These are phyloP conservation scores for Pulveroboletus sp. DNA, from an alignment of 768 basidiomycete species.

Conservation along the genomic window DNA sequence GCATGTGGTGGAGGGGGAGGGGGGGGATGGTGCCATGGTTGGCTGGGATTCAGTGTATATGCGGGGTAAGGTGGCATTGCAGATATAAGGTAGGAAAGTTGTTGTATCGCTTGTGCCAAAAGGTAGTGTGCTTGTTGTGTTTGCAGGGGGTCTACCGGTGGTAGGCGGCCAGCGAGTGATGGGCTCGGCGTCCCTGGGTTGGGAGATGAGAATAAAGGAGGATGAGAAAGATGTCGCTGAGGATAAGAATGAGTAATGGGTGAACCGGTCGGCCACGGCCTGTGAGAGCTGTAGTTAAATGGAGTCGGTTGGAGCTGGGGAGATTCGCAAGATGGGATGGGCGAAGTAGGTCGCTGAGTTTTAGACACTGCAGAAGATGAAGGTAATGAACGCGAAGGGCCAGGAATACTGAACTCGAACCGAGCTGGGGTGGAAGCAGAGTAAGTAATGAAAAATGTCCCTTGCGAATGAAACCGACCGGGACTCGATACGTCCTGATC, in stretches of 20 bases:
- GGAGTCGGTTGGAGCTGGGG: constrained; percentile 1
- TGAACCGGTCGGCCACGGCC: constrained; percentile 12
- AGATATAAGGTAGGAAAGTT: constrained; percentile 39
- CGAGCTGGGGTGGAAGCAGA: constrained; percentile 6
- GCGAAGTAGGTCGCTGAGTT: constrained; percentile 4
- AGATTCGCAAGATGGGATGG: constrained; percentile 8
- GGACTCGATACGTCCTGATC: constrained; percentile 6
- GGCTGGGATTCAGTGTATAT: constrained; percentile 18
- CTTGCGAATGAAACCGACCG: constrained; percentile 8
- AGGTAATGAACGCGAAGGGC: constrained; percentile 11
- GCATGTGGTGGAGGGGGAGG: constrained; percentile 6
- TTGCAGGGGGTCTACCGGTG: constrained; percentile 26
- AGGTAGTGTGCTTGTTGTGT: constrained; percentile 38
- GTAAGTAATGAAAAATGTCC: constrained; percentile 5
- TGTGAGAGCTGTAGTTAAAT: constrained; percentile 1
- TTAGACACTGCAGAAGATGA: constrained; percentile 6
- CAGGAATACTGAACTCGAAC: background rate
- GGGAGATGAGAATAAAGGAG: constrained; percentile 16
- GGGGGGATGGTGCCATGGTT: constrained; percentile 19
- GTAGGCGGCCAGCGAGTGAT: constrained; percentile 29
- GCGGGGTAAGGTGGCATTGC: constrained; percentile 24
- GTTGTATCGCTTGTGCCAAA: constrained; percentile 40
- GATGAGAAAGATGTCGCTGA: constrained; percentile 18
- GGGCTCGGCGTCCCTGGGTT: constrained; percentile 12
- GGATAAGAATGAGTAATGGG: constrained; percentile 17